Evolutionary conservation across 2,329 filamentous ascomycete species (phyloP).

Genomic region (Talaromyces piceae): DNA sequence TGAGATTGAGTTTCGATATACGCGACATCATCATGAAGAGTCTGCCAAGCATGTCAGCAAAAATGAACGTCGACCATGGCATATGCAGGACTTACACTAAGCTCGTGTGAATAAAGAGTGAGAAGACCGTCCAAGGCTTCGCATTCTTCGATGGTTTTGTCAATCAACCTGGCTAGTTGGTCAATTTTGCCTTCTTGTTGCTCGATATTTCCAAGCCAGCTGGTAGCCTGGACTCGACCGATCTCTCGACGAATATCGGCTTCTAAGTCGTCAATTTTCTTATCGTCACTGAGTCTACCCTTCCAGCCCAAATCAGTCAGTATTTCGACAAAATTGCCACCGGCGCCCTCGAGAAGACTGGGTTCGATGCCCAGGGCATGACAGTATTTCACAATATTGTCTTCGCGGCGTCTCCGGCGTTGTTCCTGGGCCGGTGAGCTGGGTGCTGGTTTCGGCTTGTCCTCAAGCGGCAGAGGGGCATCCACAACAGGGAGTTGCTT

Average conservation of each 20-base stretch:
- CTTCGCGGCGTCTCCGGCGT: conserved; percentile 56
- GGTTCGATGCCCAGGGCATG: conserved; percentile 71
- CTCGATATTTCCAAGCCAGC: conserved; percentile 75
- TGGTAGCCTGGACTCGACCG: conserved; percentile 82
- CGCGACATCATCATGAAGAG: conserved; percentile 87
- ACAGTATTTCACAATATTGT: conserved; percentile 73
- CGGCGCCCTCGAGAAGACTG: conserved; percentile 64
- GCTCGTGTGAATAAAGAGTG: conserved; percentile 88
- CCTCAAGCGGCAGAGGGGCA: conserved; percentile 14
- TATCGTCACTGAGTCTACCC: conserved; percentile 64
- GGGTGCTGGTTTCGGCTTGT: conserved; percentile 21
- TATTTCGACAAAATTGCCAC: conserved; percentile 72
- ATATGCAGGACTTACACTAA: conserved; percentile 58
- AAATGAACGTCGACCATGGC: background rate
- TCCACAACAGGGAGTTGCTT: conserved; percentile 11
- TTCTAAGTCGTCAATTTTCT: conserved; percentile 73
- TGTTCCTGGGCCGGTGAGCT: conserved; percentile 40
- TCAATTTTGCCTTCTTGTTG: conserved; percentile 87
- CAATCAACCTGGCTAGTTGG: conserved; percentile 76
- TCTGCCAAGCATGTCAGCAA: conserved; percentile 46
- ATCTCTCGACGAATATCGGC: conserved; percentile 78
- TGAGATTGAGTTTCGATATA: conserved; percentile 97
- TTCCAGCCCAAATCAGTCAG: conserved; percentile 87
- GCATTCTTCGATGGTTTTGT: conserved; percentile 86
- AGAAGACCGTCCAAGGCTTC: conserved; percentile 92